phyloP scores from a whole-genome alignment of 2,329 filamentous ascomycete genomes.

The Helminthosporium solani region DNA sequence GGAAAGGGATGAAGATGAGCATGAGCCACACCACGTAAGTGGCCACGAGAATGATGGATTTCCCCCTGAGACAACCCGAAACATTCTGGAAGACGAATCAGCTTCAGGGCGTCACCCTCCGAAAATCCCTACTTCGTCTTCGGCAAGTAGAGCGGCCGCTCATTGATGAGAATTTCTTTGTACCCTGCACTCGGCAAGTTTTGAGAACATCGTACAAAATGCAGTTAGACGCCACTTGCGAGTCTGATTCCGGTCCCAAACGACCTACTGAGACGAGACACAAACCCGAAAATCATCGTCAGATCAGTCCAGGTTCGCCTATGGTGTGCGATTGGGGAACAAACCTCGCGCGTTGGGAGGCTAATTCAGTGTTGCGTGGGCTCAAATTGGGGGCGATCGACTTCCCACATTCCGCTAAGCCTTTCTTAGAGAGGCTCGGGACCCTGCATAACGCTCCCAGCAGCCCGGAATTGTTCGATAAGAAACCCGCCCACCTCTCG shows the following conservation, averaged over 20 bases:
- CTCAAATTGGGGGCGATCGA: not conserved
- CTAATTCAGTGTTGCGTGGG: not conserved
- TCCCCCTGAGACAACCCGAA: constrained; percentile 4
- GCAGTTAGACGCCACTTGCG: too few species aligned
- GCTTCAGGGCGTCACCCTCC: not conserved
- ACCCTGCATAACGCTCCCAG: constrained; percentile 7
- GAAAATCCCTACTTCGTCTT: constrained; percentile 5
- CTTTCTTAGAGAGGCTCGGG: not conserved
- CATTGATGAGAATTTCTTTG: not conserved
- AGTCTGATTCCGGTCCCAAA: not conserved
- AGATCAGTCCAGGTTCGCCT: too few species aligned
- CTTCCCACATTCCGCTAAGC: not conserved
- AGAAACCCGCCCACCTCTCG: not conserved
- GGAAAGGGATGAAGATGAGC: constrained; percentile 1
- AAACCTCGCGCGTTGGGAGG: too few species aligned
- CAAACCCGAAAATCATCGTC: too few species aligned
- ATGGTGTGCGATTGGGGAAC: too few species aligned
- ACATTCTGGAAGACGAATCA: constrained; percentile 8
- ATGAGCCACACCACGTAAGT: not conserved
- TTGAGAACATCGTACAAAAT: too few species aligned
- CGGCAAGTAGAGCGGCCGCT: constrained; percentile 1
- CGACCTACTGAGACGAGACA: not conserved
- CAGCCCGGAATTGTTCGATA: constrained; percentile 3
- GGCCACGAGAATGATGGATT: not conserved
- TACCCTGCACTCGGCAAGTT: not conserved